Conservation (phyloP, 148 eudicot genomes). For the Camellia sinensis region DNA sequence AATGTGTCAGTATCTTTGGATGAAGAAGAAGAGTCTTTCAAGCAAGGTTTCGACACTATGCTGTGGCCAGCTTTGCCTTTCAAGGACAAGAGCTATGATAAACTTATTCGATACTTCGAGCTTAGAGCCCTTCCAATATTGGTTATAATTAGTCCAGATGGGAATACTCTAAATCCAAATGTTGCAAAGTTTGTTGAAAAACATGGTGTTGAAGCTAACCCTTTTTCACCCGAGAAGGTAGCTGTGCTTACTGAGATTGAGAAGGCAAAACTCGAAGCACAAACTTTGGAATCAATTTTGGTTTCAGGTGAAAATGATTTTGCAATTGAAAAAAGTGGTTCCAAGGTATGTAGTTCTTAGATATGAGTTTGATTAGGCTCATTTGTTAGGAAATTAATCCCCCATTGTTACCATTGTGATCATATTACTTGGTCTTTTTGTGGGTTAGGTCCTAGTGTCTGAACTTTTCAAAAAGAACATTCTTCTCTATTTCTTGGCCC, state of each 20-base stretch:
- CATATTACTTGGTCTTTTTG: not conserved
- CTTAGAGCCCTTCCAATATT: conserved; percentile 57
- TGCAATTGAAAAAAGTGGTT: conserved; percentile 54
- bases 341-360: conserved; percentile 39
- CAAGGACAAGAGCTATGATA: conserved; percentile 51
- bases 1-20: conserved; percentile 67
- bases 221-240: conserved; percentile 69
- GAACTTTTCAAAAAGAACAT: conserved; percentile 49
- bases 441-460: conserved; percentile 42
- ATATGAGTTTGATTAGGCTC: too few species aligned
- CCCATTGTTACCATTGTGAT: not conserved
- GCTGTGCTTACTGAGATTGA: conserved; percentile 63
- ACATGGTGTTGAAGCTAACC: conserved; percentile 62
- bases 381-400: too few species aligned
- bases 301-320: conserved; percentile 58
- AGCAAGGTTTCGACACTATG: conserved; percentile 35
- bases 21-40: conserved; percentile 55
- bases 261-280: conserved; percentile 52
- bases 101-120: conserved; percentile 65
- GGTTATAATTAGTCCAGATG: conserved; percentile 66
- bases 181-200: conserved; percentile 57
- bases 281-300: conserved; percentile 74
- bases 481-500: conserved; percentile 53
- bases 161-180: conserved; percentile 64
- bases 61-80: conserved; percentile 74